These are phyloP conservation scores for Leptographium galeiforme DNA, from an alignment of 2,329 filamentous ascomycete species.

Conservation along the genomic window DNA sequence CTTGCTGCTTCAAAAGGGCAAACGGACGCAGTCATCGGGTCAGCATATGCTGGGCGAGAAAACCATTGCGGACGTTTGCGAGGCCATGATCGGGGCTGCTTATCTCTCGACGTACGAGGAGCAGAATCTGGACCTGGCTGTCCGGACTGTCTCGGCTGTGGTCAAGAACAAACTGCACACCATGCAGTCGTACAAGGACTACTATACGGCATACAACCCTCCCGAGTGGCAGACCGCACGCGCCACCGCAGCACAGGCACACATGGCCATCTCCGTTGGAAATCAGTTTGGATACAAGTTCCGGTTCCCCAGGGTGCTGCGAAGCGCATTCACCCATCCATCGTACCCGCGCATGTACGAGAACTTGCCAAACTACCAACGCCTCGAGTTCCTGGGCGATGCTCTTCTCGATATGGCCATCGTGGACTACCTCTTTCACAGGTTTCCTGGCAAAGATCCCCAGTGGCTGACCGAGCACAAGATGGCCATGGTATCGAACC, in stretches of 20 bases:
- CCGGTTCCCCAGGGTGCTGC: constrained; percentile 58
- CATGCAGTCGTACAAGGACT: constrained; percentile 59
- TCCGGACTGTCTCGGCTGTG: constrained; percentile 52
- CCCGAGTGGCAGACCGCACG: constrained; percentile 56
- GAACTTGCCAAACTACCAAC: constrained; percentile 75
- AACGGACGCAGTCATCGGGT: constrained; percentile 36
- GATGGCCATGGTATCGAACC: constrained; percentile 98
- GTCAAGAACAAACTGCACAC: constrained; percentile 57
- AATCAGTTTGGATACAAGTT: constrained; percentile 49
- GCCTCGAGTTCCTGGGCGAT: constrained; percentile 85
- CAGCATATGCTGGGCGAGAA: constrained; percentile 70
- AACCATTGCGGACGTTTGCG: constrained; percentile 84
- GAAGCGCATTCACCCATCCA: constrained; percentile 79
- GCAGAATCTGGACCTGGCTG: constrained; percentile 40
- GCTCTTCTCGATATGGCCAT: constrained; percentile 75
- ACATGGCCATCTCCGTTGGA: constrained; percentile 53
- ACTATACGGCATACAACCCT: constrained; percentile 52
- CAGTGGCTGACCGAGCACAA: constrained; percentile 98
- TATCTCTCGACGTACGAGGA: constrained; percentile 36
- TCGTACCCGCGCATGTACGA: constrained; percentile 66
- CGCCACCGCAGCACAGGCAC: constrained; percentile 51
- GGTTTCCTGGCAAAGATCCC: constrained; percentile 67
- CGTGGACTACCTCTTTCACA: constrained; percentile 68
- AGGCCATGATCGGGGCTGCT: constrained; percentile 84
- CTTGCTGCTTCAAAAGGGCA: constrained; percentile 60